These are phyloP conservation scores for Aureobasidium namibiae DNA, from an alignment of 2,329 filamentous ascomycete genomes.

Conservation along the genomic window DNA sequence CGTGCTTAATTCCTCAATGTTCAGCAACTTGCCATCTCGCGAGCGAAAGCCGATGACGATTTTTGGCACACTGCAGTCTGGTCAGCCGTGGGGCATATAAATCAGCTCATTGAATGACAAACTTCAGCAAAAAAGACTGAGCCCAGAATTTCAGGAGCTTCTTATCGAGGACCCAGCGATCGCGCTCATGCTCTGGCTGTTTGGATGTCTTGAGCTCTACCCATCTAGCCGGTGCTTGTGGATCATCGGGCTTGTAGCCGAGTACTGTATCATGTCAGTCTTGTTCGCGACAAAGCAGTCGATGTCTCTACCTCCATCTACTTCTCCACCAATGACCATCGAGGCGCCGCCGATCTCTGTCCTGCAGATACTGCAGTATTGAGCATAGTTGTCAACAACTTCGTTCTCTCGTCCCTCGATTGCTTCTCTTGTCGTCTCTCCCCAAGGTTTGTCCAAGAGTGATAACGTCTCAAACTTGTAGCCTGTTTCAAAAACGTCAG, in stretches of 20 bases:
- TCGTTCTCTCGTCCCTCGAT: conserved; percentile 69
- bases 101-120: neutral
- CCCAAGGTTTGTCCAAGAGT: conserved; percentile 68
- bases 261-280: conserved; percentile 50
- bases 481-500: conserved; percentile 41
- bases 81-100: neutral
- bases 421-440: conserved; percentile 59
- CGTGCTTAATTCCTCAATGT: conserved; percentile 72
- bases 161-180: conserved; percentile 69
- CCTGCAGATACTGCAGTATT: conserved; percentile 90
- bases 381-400: conserved; percentile 77
- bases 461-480: conserved; percentile 94
- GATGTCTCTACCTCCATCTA: conserved; percentile 63
- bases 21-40: conserved; percentile 60
- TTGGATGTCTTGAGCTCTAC: conserved; percentile 86
- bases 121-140: conserved; percentile 78
- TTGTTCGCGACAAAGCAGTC: neutral
- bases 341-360: conserved; percentile 72
- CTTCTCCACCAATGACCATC: conserved; percentile 82
- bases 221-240: conserved; percentile 71
- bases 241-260: conserved; percentile 65
- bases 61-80: conserved; percentile 58
- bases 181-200: conserved; percentile 47
- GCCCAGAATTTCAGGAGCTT: conserved; percentile 92
- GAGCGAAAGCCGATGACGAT: conserved; percentile 86